Base-by-base conservation (phyloP, 345 rosid species). In the Eucalyptus tenuipes region DNA sequence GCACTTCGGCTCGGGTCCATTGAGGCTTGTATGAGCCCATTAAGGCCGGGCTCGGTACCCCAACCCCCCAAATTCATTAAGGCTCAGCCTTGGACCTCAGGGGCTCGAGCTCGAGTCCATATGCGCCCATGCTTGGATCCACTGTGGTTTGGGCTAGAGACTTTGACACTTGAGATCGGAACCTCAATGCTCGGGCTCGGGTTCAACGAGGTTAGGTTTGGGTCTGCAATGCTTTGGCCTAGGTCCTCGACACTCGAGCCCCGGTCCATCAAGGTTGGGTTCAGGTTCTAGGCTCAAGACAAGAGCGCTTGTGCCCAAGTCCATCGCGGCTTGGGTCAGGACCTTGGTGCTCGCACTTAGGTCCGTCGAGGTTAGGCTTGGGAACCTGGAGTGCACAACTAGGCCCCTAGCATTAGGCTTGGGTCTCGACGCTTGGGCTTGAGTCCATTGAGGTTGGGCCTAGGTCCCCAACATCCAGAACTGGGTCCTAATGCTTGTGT, bases 381-480 rank as follows among this genome's bases (percentile, higher is more conserved):
- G 13, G 29, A 24, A 24, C 13, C 1, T 24, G 1, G 61, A 55
- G 61, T 25, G 27, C 6, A 25, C 61, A 55, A 24, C 29, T 55
- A 9, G 29, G 29, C 24, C 61, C 29, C 61, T 25, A 55, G 29
- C 29, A 24, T 5, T 55, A 55, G 61, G 61, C 29, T 2, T 22
- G 4, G 29, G 61, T 55, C 29, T 55, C 0, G 6, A 55, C 1
- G 6, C 13, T 55, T 0, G 13, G 2, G 61, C 27, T 55, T 22
- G 29, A 55, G 61, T 55, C 13, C 61, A 22, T 10, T 22, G 61
- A 25, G 61, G 29, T 55, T 55, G 29, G 29, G 13, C 61, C 4
- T 55, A 55, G 29, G 61, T 9, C 61, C 29, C 13, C 29, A 55
- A 55, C 29, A 55, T 55, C 29, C 0, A 10, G 0, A 25, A 24